These are phyloP conservation scores for Letharia columbiana DNA, from an alignment of 495 filamentous ascomycete genomes.

Conservation along the genomic window DNA sequence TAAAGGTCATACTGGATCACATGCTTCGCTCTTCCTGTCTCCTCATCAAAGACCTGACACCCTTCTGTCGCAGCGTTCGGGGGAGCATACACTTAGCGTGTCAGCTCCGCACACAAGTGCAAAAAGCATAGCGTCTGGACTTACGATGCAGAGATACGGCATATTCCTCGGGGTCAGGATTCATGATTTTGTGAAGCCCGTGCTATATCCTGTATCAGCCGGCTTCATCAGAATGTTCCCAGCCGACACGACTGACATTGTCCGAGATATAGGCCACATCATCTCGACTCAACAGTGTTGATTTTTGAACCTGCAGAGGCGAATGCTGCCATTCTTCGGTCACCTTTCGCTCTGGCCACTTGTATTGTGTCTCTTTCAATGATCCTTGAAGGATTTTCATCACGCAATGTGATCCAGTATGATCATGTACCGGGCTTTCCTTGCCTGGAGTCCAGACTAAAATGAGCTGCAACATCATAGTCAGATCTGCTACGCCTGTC, in stretches of 20 bases:
- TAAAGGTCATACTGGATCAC: constrained; percentile 56
- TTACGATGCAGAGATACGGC: constrained; percentile 80
- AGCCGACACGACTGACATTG: constrained; percentile 33
- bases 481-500: neutral
- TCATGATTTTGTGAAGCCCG: constrained; percentile 75
- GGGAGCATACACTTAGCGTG: constrained; percentile 67
- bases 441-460: constrained; percentile 93
- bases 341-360: constrained; percentile 53
- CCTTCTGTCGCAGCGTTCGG: constrained; percentile 73
- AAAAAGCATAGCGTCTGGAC: constrained; percentile 26
- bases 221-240: neutral
- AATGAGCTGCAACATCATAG: constrained; percentile 50
- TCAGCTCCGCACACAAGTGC: constrained; percentile 25
- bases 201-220: constrained; percentile 38
- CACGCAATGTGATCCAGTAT: constrained; percentile 72
- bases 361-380: constrained; percentile 71
- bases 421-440: constrained; percentile 77
- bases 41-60: constrained; percentile 61
- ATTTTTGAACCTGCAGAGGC: constrained; percentile 35
- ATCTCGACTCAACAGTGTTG: constrained; percentile 47
- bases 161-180: constrained; percentile 57
- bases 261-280: constrained; percentile 82
- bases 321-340: constrained; percentile 40
- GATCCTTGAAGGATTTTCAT: constrained; percentile 65
- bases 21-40: constrained; percentile 64